Conservation (phyloP, 345 rosid species). For the Sisymbrium irio region DNA sequence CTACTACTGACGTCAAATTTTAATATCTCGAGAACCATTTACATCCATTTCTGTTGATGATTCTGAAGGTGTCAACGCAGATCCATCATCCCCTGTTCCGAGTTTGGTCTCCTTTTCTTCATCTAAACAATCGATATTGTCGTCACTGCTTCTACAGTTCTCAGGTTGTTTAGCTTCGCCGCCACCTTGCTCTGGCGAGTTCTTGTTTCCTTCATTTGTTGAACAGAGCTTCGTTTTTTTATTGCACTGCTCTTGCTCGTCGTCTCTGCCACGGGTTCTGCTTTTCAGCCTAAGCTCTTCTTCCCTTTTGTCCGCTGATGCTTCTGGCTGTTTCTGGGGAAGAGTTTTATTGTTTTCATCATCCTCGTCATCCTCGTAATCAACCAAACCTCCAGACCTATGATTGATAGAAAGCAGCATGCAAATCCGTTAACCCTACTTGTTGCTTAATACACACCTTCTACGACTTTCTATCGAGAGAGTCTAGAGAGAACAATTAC, state of each 20-base stretch:
- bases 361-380: constrained; percentile 87
- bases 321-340: not conserved
- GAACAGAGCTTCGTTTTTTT: constrained; percentile 63
- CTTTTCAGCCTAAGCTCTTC: constrained; percentile 39
- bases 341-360: constrained; percentile 43
- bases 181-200: constrained; percentile 32
- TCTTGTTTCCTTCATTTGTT: constrained; percentile 41
- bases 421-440: not conserved
- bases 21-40: not conserved
- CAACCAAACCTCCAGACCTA: constrained; percentile 69
- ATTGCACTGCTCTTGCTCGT: constrained; percentile 41
- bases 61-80: not conserved
- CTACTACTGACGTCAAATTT: not conserved
- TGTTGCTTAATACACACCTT: constrained; percentile 13
- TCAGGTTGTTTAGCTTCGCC: constrained; percentile 34
- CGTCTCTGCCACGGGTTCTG: constrained; percentile 45
- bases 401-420: not conserved
- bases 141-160: constrained; percentile 24
- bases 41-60: not conserved
- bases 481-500: constrained; percentile 33
- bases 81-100: not conserved
- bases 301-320: constrained; percentile 41
- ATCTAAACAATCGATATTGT: constrained; percentile 29
- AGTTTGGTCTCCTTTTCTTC: constrained; percentile 32
- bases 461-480: not conserved